These are phyloP conservation scores for Hyphopichia pseudoburtonii DNA, from an alignment of 1,139 yeast species.

Conservation along the genomic window DNA sequence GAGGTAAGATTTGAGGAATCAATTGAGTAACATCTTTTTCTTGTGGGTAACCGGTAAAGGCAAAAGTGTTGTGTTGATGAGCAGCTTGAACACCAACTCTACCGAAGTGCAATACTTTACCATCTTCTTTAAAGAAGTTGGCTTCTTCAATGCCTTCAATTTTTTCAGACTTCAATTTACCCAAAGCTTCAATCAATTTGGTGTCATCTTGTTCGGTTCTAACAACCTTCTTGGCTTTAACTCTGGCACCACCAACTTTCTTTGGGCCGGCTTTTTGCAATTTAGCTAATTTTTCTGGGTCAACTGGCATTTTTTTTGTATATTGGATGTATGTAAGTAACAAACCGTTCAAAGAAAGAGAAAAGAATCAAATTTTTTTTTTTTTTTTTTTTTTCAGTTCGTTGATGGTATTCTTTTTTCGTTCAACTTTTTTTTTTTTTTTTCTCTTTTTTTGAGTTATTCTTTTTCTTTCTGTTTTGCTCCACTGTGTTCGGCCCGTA, in stretches of 20 bases:
- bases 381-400: no score
- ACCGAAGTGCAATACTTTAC: slow-evolving; percentile 93
- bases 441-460: no score
- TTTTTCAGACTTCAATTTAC: slow-evolving; percentile 86
- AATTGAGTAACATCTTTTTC: slow-evolving; percentile 91
- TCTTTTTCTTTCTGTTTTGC: no score
- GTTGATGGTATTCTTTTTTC: no score
- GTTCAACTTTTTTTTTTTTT: no score
- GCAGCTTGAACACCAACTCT: slow-evolving; percentile 95
- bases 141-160: slow-evolving; percentile 93
- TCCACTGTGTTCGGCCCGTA: no score
- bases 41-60: slow-evolving; percentile 93
- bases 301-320: slow-evolving; percentile 72
- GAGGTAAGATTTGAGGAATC: slow-evolving; percentile 93
- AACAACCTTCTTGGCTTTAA: slow-evolving; percentile 67
- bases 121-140: slow-evolving; percentile 96
- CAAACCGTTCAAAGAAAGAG: no score
- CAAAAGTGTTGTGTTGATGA: slow-evolving; percentile 86
- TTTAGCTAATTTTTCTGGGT: slow-evolving; percentile 85
- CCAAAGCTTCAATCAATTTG: slow-evolving; percentile 86
- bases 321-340: no score
- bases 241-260: slow-evolving; percentile 90
- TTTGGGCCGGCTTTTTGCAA: slow-evolving; percentile 71
- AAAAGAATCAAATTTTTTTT: no score
- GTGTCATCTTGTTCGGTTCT: slow-evolving; percentile 80